Evolutionary conservation across 352 stramenopile species (phyloP), one percentile per base, ranked within the genome.

Genomic region (Globisporangium yorkense): DNA sequence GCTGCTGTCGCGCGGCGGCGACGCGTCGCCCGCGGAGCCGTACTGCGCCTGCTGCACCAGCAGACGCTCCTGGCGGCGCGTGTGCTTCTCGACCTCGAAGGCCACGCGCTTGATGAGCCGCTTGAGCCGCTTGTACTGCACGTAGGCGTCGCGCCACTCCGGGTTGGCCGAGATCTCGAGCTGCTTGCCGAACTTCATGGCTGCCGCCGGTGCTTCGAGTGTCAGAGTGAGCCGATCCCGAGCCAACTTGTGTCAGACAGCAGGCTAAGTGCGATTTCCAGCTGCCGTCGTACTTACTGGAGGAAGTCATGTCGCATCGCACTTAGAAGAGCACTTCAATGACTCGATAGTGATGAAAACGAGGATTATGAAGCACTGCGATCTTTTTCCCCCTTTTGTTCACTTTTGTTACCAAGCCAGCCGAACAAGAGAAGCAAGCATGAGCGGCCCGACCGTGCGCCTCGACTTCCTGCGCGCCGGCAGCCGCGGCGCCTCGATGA

Each of bases 121-220:
- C 72, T 96, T 97, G 16, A 96, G 75, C 20, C 88, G 88, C 75
- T 94, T 96, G 69, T 97, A 97, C 71, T 96, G 84, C 67, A 96
- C 89, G 65, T 96, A 95, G 64, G 90, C 74, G 61, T 92, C 84
- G 65, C 88, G 88, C 84, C 85, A 96, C 53, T 87, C 83, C n/a
- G 82, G 80, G 57, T 93, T 94, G 18, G 82, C 87, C 57, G 80
- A 91, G 54, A 93, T 83, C 78, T 97, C 83, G 31, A 97, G 80
- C 68, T 96, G 88, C 72, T 96, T 97, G 72, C 89, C 89, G 72
- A 96, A 97, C 74, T 97, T 97, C 89, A 97, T 97, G 60, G 54
- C 27, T 29, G n/a, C 12, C 12, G 35, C 12, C 4, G 10, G 37
- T 18, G 37, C 37, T 43, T 43, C 37, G 37, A 43, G 13, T 18